phyloP scores from a whole-genome alignment of 805 yeast species.

The Candida fluviatilis region DNA sequence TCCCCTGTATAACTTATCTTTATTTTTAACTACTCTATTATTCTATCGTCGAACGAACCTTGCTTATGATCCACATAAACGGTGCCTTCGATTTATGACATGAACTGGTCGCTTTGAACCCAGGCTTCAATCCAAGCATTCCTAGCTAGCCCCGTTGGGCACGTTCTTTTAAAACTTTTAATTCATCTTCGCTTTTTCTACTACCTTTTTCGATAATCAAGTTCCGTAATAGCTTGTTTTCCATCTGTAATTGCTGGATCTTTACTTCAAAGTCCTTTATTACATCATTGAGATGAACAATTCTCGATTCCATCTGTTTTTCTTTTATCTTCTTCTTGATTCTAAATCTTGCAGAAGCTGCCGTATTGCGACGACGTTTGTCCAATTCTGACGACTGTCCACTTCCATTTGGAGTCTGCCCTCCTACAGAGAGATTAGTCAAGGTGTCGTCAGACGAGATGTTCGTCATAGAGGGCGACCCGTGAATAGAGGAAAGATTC shows the following conservation, averaged over 20 bases:
- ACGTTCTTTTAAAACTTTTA: conserved; percentile 29
- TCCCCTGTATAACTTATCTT: too few relatives aligned
- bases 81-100: too few relatives aligned
- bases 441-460: conserved; percentile 3
- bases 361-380: conserved; percentile 56
- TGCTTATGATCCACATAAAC: not conserved
- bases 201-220: conserved; percentile 49
- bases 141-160: conserved; percentile 11
- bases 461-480: not conserved
- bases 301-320: conserved; percentile 51
- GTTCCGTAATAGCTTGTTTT: conserved; percentile 53
- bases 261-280: conserved; percentile 43
- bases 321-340: conserved; percentile 58
- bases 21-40: too few relatives aligned
- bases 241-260: conserved; percentile 56
- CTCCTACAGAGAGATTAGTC: conserved; percentile 1
- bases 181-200: conserved; percentile 36
- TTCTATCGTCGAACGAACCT: too few relatives aligned
- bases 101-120: too few relatives aligned
- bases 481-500: not conserved
- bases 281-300: conserved; percentile 39
- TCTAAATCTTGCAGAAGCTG: conserved; percentile 63
- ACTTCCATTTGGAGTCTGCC: conserved; percentile 2
- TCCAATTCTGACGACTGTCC: conserved; percentile 29
- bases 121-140: not conserved